Base-by-base conservation (phyloP, 2,329 filamentous ascomycete species). In the Ceratocystis lukuohia region DNA sequence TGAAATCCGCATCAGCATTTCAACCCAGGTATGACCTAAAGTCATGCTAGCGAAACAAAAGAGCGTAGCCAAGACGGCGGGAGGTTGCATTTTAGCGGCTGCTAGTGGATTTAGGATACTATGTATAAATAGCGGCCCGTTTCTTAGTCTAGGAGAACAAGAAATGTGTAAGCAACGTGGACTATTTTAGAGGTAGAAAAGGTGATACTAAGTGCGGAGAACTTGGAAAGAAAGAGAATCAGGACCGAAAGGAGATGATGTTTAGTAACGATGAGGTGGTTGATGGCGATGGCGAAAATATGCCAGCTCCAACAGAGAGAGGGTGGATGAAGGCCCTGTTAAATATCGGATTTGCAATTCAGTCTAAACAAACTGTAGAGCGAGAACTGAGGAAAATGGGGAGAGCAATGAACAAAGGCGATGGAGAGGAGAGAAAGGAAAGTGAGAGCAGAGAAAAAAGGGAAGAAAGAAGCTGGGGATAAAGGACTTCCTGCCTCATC, bases 21-120 rank as follows among this genome's bases (percentile, higher is more conserved):
- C 91, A 61, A 93, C 82, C 92, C 92, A 96, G 20, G 85, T 88
- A 76, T 96, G 93, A 45, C 84, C 86, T 30, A 57, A 61, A 66
- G 62, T 68, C 56, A 59, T 10, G 37, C 30, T 50, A 46, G 64
- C 41, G 46, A 66, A 56, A 46, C 57, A 41, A 22, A 46, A 30
- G 30, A 62, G 25, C 41, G 37, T 33, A 46, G 64, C 22, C 22
- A 61, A 41, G 7, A 50, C 37, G 28, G 44, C 45, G 6, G 46
- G 59, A 7, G 37, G 10, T 0, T 57, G 37, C 50, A 59, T 59
- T 20, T 33, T 22, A 12, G 15, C 22, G 3, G 33, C 2, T 68
- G 61, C 20, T 33, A 25, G 48, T 62, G 57, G 53, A 17, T 46
- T 17, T 30, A 56, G 61, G 61, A 48, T 46, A 5, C 15, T 28